Evolutionary conservation across 1,284 basidiomycete species (phyloP), one percentile per base, ranked within the genome.

Genomic region (Cryptococcus sp.): DNA sequence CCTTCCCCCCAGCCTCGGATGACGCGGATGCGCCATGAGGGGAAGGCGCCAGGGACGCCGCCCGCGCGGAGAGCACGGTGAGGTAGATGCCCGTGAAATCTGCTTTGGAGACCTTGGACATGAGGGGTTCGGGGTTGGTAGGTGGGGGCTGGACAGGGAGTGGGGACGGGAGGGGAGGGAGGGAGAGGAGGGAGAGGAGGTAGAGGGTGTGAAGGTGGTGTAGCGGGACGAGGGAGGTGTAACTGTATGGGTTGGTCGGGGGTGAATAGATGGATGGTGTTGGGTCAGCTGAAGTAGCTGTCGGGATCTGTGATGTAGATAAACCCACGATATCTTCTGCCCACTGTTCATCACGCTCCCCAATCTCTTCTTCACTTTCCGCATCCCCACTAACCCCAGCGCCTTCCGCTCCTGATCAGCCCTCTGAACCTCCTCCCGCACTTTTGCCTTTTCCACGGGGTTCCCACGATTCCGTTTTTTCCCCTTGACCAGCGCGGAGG

Each of bases 11-110:
- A 33, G 28, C 4, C 28, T 9, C 28, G 28, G 28, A 33, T 9
- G 28, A 33, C 28, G 5, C 28, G 28, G 28, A 9, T 9, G 9
- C 28, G 9, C 28, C 28, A 33, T 4, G 28, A 33, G 28, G 28
- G 9, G 28, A 9, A 33, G 28, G 28, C 8, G 47, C 39, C 16
- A 80, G 64, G 0, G 69, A 68, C 3, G 68, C 61, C 55, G 78
- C 78, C 50, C 61, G 59, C 2, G 69, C 56, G 9, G 68, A 63
- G 11, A 55, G 35, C 38, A 75, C 59, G 6, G 39, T 43, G 7
- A 80, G 55, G 1, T 62, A 35, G n/a, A 72, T 68, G 12, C 80
- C 80, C 7, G 78, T 78, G 35, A 80, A 76, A 57, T 80, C 79
- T 1, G 79, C 77, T 65, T 81, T 81, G 47, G 76, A 63, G 11